Evolutionary conservation across 2,329 filamentous ascomycete genomes (phyloP).

Genomic region (Emmonsiellopsis sp.): DNA sequence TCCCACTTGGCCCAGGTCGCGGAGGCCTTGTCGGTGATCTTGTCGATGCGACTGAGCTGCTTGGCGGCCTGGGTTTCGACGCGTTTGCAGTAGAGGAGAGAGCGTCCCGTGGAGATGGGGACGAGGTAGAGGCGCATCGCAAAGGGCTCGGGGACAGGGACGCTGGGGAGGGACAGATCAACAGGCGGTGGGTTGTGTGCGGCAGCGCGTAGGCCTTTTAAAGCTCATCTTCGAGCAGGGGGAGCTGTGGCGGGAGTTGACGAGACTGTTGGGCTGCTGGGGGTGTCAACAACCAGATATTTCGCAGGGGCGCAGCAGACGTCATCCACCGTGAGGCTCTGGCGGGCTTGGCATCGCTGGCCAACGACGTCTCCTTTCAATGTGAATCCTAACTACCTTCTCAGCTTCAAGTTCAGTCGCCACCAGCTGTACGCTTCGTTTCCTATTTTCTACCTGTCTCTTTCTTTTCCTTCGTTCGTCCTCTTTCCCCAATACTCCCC

Average conservation of each 20-base stretch:
- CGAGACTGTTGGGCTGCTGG: neutral
- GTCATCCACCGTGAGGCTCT: too few species aligned
- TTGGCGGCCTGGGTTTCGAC: constrained; percentile 49
- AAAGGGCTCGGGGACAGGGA: neutral
- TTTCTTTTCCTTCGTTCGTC: neutral
- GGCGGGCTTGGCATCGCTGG: neutral
- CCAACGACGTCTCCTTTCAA: too few species aligned
- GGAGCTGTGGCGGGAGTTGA: neutral
- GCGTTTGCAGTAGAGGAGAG: constrained; percentile 84
- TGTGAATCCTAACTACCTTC: too few species aligned
- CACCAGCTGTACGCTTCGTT: neutral
- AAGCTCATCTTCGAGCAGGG: neutral
- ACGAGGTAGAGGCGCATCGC: constrained; percentile 87
- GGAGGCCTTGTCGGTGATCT: constrained; percentile 60
- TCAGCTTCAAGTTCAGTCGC: too few species aligned
- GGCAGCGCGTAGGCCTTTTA: constrained; percentile 1
- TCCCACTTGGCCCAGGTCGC: constrained; percentile 83
- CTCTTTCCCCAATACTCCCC: neutral
- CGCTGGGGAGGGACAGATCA: neutral
- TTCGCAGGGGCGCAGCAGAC: too few species aligned
- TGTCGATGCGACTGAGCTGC: constrained; percentile 56
- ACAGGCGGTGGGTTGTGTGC: neutral
- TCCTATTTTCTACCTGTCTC: neutral
- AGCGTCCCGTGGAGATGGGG: constrained; percentile 82
- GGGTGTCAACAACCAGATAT: too few species aligned